Evolutionary conservation across 1,284 basidiomycete genomes (phyloP), one percentile per base, ranked within the genome.

Genomic region (Naganishia sp.): DNA sequence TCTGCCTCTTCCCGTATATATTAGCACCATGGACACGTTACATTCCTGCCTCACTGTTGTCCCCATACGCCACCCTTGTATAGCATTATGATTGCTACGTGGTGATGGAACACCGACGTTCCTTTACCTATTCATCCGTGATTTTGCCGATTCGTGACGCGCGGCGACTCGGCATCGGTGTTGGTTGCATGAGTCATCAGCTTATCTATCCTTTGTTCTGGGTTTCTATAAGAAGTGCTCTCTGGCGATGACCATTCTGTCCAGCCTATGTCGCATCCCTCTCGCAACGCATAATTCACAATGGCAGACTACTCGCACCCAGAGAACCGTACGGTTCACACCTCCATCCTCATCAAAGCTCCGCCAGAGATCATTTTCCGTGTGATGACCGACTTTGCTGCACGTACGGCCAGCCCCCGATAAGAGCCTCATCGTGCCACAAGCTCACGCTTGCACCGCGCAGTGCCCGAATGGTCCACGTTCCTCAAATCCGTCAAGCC

Each of bases 251-350:
- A 21, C 21, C 21, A 21, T 21, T 21, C 21, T 21, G 21, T 21
- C 21, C 21, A 21, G 21, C 21, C 21, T 21, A 21, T 21, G 21
- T 21, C 21, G 21, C 21, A 21, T 21, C 21, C 21, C 21, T 21
- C 10, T 7, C 13, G 28, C 36, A 39, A 39, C 28, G 1, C 50
- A 31, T 7, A 16, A 13, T n/a, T 4, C 13, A 33, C 28, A 25
- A 53, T 53, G 50, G 50, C 50, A 53, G 50, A 53, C 50, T 53
- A 53, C 50, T 33, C 50, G 4, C 50, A 53, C 50, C 50, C 50
- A 31, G 10, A 25, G 25, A 53, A 53, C 50, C 50, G 50, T 4
- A 28, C 28, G 11, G 31, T 53, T 1, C 28, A 53, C 15, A 53
- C 31, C 25, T 31, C 50, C 1, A 53, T 18, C 28, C 36, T 25